These are phyloP conservation scores for Gynandropsis gynandra DNA, from an alignment of 345 rosid genomes.

Conservation along the genomic window DNA sequence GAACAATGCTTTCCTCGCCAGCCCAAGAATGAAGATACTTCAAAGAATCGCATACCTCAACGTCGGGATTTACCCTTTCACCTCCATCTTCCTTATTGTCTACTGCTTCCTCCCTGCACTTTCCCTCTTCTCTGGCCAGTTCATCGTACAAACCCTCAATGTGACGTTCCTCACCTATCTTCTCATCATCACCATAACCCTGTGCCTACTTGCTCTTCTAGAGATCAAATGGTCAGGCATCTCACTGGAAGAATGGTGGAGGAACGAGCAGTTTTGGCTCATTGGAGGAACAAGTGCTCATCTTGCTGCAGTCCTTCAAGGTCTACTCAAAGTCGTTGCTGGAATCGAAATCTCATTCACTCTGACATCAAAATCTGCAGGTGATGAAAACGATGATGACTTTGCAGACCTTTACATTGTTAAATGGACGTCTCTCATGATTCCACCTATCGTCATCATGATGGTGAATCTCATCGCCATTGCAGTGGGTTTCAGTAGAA, in stretches of 20 bases:
- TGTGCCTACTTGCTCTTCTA: slow-evolving; percentile 71
- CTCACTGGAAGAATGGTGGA: slow-evolving; percentile 92
- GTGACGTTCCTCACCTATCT: slow-evolving; percentile 86
- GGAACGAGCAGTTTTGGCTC: slow-evolving; percentile 97
- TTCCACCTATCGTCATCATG: slow-evolving; percentile 86
- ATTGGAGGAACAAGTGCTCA: slow-evolving; percentile 98
- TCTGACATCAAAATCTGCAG: slow-evolving; percentile 71
- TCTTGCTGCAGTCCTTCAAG: slow-evolving; percentile 94
- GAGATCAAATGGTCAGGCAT: slow-evolving; percentile 99
- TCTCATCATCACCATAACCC: slow-evolving; percentile 63
- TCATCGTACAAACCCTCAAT: slow-evolving; percentile 73
- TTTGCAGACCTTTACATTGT: slow-evolving; percentile 80
- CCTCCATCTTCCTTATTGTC: slow-evolving; percentile 88
- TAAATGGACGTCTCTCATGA: slow-evolving; percentile 86
- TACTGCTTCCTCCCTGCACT: slow-evolving; percentile 97
- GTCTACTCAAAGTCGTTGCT: slow-evolving; percentile 78
- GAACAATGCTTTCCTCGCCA: slow-evolving; percentile 84
- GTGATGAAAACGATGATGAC: slow-evolving; percentile 90
- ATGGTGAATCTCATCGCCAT: slow-evolving; percentile 88
- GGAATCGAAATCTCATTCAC: slow-evolving; percentile 96
- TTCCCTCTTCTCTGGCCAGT: slow-evolving; percentile 93
- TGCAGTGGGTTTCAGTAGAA: slow-evolving; percentile 89
- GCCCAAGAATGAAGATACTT: slow-evolving; percentile 76
- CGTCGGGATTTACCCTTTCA: slow-evolving; percentile 95
- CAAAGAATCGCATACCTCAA: slow-evolving; percentile 92